These are phyloP conservation scores for Lecanosticta acicola DNA, from an alignment of 2,329 filamentous ascomycete genomes.

Conservation along the genomic window DNA sequence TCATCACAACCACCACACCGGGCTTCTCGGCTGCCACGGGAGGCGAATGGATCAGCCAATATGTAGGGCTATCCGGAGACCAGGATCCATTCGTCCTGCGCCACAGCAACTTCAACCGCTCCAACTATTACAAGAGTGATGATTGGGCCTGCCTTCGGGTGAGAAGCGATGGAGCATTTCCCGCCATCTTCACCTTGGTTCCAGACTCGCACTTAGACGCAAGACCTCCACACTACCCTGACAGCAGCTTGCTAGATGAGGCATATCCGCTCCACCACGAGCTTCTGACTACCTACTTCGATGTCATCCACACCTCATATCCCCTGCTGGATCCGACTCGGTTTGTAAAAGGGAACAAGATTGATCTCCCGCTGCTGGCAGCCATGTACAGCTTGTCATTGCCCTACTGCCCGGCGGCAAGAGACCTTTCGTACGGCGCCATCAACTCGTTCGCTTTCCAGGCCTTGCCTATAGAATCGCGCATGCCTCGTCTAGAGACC, in stretches of 20 bases:
- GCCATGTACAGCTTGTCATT: constrained; percentile 20
- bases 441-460: constrained; percentile 17
- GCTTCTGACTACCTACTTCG: constrained; percentile 21
- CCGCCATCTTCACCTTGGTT: constrained; percentile 16
- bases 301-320: constrained; percentile 20
- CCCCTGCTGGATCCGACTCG: constrained; percentile 19
- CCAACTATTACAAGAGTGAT: constrained; percentile 18
- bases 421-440: constrained; percentile 5
- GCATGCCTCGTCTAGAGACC: constrained; percentile 17
- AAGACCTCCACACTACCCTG: constrained; percentile 17
- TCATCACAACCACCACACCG: neutral
- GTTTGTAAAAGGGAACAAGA: constrained; percentile 21
- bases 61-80: constrained; percentile 18
- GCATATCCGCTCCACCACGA: constrained; percentile 21
- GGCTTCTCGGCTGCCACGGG: neutral
- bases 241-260: constrained; percentile 15
- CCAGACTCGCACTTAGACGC: constrained; percentile 15
- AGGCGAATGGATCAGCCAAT: constrained; percentile 21
- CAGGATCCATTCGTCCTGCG: constrained; percentile 20
- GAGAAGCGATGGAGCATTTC: constrained; percentile 5
- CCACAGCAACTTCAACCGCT: constrained; percentile 20
- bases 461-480: constrained; percentile 17
- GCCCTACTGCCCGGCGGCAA: constrained; percentile 17
- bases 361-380: constrained; percentile 18
- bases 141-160: constrained; percentile 20